Conservation (phyloP, 345 rosid species). For the Eucalyptus curtisii region DNA sequence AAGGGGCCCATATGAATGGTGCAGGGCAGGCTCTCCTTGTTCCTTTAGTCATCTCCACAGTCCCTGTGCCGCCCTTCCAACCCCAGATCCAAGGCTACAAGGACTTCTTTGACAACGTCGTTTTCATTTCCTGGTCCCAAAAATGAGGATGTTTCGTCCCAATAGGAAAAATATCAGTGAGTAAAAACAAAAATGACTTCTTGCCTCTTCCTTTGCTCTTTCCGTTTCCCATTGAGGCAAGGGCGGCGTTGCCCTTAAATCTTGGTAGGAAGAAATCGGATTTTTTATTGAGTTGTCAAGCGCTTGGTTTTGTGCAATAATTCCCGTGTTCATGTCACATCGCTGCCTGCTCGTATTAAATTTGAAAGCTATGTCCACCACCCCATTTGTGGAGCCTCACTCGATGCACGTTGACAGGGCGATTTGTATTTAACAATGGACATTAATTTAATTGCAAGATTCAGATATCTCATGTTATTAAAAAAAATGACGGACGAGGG, state of each 20-base stretch:
- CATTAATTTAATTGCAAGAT: neutral
- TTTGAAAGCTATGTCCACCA: neutral
- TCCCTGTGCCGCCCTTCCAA: neutral
- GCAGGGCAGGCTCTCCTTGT: neutral
- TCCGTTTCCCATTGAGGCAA: neutral
- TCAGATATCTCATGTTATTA: neutral
- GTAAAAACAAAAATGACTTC: neutral
- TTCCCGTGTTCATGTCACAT: neutral
- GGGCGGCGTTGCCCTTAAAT: neutral
- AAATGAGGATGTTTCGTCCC: neutral
- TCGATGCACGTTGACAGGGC: neutral
- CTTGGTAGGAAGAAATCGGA: neutral
- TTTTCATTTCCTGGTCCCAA: neutral
- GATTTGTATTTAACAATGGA: neutral
- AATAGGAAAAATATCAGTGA: neutral
- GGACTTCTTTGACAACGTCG: neutral
- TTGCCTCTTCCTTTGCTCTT: neutral
- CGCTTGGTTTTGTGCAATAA: neutral
- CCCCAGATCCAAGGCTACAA: neutral
- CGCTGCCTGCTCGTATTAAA: neutral
- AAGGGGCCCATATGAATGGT: neutral
- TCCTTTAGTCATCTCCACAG: neutral
- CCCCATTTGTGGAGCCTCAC: neutral
- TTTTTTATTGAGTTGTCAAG: neutral
- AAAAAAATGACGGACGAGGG: neutral